Conservation (phyloP, 2,329 filamentous ascomycete genomes). For the Shiraia sp. region DNA sequence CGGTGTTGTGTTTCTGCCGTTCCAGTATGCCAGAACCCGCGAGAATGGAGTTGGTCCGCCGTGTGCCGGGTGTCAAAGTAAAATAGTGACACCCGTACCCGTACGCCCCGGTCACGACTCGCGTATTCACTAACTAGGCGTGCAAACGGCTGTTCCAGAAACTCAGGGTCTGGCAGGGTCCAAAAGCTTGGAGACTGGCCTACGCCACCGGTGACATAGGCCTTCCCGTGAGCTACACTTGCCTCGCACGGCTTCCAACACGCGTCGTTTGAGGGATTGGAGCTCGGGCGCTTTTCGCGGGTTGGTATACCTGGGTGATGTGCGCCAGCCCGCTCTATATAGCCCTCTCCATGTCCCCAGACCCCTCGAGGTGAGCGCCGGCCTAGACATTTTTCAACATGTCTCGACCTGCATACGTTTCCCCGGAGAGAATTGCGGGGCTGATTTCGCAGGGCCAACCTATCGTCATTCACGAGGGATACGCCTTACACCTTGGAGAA, state of each 20-base stretch:
- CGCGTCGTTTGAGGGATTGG: background rate
- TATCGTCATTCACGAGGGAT: slow-evolving; percentile 61
- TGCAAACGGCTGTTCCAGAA: background rate
- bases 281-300: background rate
- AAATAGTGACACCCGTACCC: too few species aligned
- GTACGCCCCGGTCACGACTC: too few species aligned
- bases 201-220: slow-evolving; percentile 1
- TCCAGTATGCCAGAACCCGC: too few species aligned
- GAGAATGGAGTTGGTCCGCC: too few species aligned
- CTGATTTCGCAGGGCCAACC: slow-evolving; percentile 60
- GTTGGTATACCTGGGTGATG: background rate
- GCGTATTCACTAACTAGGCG: background rate
- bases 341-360: background rate
- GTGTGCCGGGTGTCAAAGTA: too few species aligned
- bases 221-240: background rate
- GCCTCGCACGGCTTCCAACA: background rate
- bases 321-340: background rate
- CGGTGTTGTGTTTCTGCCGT: too few species aligned
- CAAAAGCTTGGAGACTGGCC: background rate
- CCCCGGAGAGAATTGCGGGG: slow-evolving; percentile 52
- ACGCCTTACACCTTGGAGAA: slow-evolving; percentile 58
- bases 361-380: background rate
- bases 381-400: slow-evolving; percentile 11
- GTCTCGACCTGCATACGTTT: slow-evolving; percentile 41
- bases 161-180: background rate